Base-by-base conservation (phyloP, 495 filamentous ascomycete species). In the Penicillium pancosmium region DNA sequence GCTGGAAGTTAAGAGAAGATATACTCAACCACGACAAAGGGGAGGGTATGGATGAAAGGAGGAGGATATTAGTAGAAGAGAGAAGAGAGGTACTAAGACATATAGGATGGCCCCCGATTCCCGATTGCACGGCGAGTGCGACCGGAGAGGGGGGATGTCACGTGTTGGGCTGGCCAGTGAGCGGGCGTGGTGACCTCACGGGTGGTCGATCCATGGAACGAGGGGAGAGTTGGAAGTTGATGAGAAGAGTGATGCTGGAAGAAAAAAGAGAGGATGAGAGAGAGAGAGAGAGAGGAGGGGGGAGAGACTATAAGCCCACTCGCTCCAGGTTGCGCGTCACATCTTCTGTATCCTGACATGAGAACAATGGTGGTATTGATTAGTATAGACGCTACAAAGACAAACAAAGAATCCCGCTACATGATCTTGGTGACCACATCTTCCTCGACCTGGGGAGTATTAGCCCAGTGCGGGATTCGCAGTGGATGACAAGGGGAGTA, bases 351-450 rank as follows among this genome's bases (percentile, higher is more conserved):
- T 71, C 72, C 74, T 75, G 72, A 69, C 65, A 10, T 13, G 52
- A 40, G 7, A 48, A 48, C 46, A 51, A 57, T 56, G 59, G 61
- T 67, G 60, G 58, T 67, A 71, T 75, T 75, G 68, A 78, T 78
- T 74, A 76, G 70, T 74, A 72, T 63, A 56, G 73, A 74, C 63
- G 63, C 61, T 57, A 47, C 60, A 69, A 64, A 62, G 44, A 67
- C 69, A 65, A 59, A 63, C 50, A 55, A 64, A 64, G 59, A 55
- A 49, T 57, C 57, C 57, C 64, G 31, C 83, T 90, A 95, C 90
- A 93, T 92, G 77, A 97, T 91, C 82, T 92, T 96, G 62, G 91
- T 94, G 74, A 97, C 86, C 71, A 81, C 80, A 73, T 96, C 92
- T 80, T 95, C 92, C 80, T 95, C 91, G 78, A 94, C 91, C 92